phyloP scores from a whole-genome alignment of 2,329 filamentous ascomycete species.

The Colletotrichum orbiculare region DNA sequence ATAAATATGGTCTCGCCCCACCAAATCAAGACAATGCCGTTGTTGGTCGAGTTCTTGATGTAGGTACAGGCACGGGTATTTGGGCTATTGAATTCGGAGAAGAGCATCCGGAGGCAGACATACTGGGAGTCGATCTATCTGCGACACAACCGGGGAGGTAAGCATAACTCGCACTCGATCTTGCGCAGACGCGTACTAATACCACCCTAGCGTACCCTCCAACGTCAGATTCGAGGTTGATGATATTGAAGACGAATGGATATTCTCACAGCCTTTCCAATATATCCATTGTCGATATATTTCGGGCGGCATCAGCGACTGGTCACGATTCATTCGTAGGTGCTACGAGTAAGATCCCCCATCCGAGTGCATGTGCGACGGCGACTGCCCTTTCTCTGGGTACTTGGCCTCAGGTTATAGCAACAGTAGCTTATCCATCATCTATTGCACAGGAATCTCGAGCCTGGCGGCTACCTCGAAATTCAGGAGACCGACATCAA shows the following conservation, averaged over 20 bases:
- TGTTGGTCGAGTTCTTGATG: constrained; percentile 38
- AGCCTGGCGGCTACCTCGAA: constrained; percentile 56
- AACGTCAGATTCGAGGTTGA: constrained; percentile 67
- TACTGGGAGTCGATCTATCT: constrained; percentile 65
- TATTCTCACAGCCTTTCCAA: constrained; percentile 60
- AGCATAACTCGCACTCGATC: not conserved
- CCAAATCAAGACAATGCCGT: constrained; percentile 38
- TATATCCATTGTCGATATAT: constrained; percentile 62
- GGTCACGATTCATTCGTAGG: constrained; percentile 57
- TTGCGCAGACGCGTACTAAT: not conserved
- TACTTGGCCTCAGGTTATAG: not conserved
- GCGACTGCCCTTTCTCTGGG: too few species aligned
- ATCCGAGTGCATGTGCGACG: not conserved
- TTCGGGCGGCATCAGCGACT: constrained; percentile 56
- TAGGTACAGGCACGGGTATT: constrained; percentile 41
- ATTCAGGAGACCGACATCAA: constrained; percentile 31
- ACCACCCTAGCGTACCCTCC: constrained; percentile 54
- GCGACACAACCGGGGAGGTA: constrained; percentile 59
- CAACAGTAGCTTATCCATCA: not conserved
- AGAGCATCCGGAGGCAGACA: constrained; percentile 45
- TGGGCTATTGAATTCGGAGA: constrained; percentile 44
- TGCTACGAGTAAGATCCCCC: constrained; percentile 48
- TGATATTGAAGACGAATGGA: constrained; percentile 65
- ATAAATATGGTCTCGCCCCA: constrained; percentile 41
- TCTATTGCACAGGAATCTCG: constrained; percentile 41